phyloP scores from a whole-genome alignment of 306 rosid genomes.

The Medicago lupulina region DNA sequence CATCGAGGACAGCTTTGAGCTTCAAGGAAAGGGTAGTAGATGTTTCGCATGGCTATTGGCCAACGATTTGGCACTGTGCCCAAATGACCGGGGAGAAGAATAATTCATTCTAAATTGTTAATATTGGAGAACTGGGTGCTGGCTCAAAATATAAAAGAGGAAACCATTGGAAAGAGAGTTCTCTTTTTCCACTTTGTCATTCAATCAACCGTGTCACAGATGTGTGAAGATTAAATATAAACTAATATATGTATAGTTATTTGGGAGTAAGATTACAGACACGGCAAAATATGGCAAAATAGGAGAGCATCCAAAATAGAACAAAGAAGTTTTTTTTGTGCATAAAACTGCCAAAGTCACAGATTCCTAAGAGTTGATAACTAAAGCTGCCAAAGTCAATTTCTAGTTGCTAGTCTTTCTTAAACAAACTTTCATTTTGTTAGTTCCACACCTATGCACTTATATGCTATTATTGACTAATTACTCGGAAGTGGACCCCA shows the following conservation, averaged over 20 bases:
- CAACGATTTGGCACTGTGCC: not conserved
- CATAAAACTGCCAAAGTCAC: not conserved
- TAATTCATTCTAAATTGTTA: not conserved
- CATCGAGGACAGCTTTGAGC: not conserved
- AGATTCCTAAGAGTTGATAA: not conserved
- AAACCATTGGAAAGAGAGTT: not conserved
- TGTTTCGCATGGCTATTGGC: conserved; percentile 4
- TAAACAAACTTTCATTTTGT: conserved; percentile 6
- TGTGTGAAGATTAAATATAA: conserved; percentile 16
- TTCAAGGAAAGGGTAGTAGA: not conserved
- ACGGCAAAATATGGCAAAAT: not conserved
- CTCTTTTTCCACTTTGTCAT: not conserved
- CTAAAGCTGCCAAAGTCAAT: conserved; percentile 4
- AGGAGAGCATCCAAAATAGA: not conserved
- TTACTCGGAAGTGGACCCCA: not conserved
- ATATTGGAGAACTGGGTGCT: not conserved
- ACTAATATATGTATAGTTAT: not conserved
- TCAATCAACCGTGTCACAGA: conserved; percentile 4
- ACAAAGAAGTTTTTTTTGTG: conserved; percentile 3
- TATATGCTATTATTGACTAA: not conserved
- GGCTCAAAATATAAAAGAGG: not conserved
- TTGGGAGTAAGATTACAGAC: conserved; percentile 6
- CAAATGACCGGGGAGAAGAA: not conserved
- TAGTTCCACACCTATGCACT: not conserved
- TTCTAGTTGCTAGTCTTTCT: conserved; percentile 14